Conservation (phyloP, 2,329 filamentous ascomycete species). For the Chaetomium strumarium region DNA sequence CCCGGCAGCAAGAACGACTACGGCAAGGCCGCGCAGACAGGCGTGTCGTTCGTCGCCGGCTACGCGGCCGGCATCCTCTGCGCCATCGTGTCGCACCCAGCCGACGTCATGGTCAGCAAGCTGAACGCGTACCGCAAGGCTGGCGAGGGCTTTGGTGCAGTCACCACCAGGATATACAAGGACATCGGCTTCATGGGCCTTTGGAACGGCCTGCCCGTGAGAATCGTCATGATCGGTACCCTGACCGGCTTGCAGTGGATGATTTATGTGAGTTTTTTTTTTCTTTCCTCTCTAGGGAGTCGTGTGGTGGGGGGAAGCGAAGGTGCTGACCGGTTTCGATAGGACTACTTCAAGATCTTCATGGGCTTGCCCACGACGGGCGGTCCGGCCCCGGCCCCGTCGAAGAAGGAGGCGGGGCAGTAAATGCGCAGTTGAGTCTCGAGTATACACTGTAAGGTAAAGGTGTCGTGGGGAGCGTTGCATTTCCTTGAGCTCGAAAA, state of each 20-base stretch:
- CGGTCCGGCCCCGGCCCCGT: slow-evolving; percentile 47
- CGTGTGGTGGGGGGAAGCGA: not conserved
- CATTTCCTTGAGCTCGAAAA: too few species aligned
- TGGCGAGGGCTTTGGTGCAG: slow-evolving; percentile 71
- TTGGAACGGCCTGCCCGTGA: slow-evolving; percentile 82
- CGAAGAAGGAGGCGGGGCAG: slow-evolving; percentile 39
- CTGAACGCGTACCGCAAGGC: slow-evolving; percentile 72
- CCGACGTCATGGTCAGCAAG: slow-evolving; percentile 90
- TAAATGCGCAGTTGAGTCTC: not conserved
- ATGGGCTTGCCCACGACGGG: slow-evolving; percentile 84
- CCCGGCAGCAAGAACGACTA: slow-evolving; percentile 76
- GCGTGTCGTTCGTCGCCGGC: slow-evolving; percentile 75
- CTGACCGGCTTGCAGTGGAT: slow-evolving; percentile 86
- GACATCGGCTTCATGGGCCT: slow-evolving; percentile 84
- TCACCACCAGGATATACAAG: slow-evolving; percentile 73
- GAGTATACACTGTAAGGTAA: too few species aligned
- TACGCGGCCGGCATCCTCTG: slow-evolving; percentile 87
- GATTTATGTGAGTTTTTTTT: slow-evolving; percentile 61
- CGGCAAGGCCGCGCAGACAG: slow-evolving; percentile 74
- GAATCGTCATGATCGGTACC: slow-evolving; percentile 84
- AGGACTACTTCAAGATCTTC: slow-evolving; percentile 85
- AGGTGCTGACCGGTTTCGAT: slow-evolving; percentile 21
- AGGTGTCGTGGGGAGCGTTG: too few species aligned
- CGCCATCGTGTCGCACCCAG: slow-evolving; percentile 73
- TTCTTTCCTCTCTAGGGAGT: not conserved